Evolutionary conservation across 2,329 filamentous ascomycete genomes (phyloP).

Genomic region (Fusarium lyarnte): DNA sequence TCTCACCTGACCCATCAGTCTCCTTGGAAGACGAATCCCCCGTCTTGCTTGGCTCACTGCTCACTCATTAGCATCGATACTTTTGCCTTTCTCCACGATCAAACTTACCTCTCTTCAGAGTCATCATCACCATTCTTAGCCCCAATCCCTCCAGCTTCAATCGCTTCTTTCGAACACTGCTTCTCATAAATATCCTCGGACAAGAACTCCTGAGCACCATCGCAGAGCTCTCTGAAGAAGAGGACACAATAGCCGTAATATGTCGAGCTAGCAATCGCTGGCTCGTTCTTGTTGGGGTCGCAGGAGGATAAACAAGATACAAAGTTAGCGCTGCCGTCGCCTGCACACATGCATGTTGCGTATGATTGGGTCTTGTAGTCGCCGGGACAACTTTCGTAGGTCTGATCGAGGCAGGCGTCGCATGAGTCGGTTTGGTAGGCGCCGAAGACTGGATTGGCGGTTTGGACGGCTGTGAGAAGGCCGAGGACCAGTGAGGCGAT

Average conservation of each 20-base stretch:
- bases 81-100: too few species aligned
- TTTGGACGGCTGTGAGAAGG: not conserved
- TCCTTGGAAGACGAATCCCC: not conserved
- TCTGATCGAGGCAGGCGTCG: not conserved
- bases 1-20: not conserved
- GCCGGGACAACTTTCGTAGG: not conserved
- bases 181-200: not conserved
- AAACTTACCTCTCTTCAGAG: not conserved
- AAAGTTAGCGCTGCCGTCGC: not conserved
- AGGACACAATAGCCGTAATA: not conserved
- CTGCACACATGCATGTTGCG: conserved; percentile 3
- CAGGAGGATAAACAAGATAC: not conserved
- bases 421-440: not conserved
- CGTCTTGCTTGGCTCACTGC: not conserved
- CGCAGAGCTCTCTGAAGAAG: not conserved
- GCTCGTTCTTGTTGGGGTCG: not conserved
- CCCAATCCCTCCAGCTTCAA: not conserved
- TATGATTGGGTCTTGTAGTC: not conserved
- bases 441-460: not conserved
- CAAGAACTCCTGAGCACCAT: not conserved
- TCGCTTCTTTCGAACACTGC: not conserved
- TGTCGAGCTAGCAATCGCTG: not conserved
- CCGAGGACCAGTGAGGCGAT: not conserved
- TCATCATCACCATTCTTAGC: not conserved
- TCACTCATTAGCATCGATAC: not conserved